Evolutionary conservation across 2,329 filamentous ascomycete genomes (phyloP).

Genomic region (Hypoxylon sp.): DNA sequence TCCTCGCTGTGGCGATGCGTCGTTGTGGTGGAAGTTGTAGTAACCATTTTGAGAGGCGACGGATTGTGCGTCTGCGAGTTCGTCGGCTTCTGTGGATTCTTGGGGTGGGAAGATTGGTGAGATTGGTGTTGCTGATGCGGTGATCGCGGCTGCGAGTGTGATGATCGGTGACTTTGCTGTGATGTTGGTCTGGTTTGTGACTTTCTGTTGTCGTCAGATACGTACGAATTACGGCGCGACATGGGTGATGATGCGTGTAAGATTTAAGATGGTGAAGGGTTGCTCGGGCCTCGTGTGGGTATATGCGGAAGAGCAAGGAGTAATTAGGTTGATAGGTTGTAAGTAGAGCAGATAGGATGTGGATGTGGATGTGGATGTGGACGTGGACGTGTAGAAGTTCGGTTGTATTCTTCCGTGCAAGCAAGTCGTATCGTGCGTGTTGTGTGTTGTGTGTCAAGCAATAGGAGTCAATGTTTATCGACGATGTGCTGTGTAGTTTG

Average conservation of each 20-base stretch:
- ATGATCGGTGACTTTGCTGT: conserved; percentile 37
- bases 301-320: neutral
- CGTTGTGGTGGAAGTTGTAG: conserved; percentile 42
- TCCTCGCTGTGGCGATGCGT: conserved; percentile 41
- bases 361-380: neutral
- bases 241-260: conserved; percentile 34
- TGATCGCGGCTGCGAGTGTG: conserved; percentile 38
- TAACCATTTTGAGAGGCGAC: conserved; percentile 48
- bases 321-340: neutral
- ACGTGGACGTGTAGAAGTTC: too few relatives aligned
- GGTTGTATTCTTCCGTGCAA: conserved; percentile 6
- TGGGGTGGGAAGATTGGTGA: conserved; percentile 29
- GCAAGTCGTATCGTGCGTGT: too few relatives aligned
- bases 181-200: conserved; percentile 40
- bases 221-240: conserved; percentile 44
- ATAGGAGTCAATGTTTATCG: conserved; percentile 14
- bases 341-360: neutral
- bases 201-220: conserved; percentile 44
- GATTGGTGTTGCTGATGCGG: too few relatives aligned
- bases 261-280: neutral
- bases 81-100: conserved; percentile 22
- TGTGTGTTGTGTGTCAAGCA: too few relatives aligned
- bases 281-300: conserved; percentile 7
- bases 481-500: too few relatives aligned
- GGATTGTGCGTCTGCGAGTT: conserved; percentile 40